Evolutionary conservation across 202 grass and related monocot genomes (phyloP), one percentile per base, ranked within the genome.

Genomic region (Bolboschoenoplectus hybrid): DNA sequence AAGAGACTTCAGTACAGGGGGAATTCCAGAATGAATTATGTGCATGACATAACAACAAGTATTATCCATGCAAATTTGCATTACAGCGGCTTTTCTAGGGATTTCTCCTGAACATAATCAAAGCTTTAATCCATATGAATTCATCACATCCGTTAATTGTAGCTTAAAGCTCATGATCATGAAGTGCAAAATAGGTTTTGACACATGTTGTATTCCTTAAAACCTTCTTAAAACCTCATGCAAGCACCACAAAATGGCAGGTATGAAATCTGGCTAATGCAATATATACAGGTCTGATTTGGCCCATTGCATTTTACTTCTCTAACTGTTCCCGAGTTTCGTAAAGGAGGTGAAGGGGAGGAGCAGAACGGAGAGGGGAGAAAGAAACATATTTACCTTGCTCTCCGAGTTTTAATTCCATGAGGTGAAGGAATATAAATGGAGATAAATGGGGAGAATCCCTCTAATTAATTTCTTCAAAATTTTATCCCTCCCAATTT

Each of bases 61-160:
- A 85, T 76, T 85, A 51, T 96, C 97, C 85, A 96, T 78, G 75
- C 93, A 98, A 75, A 98, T 85, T 64, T 98, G 97, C 97, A 98
- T 96, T 65, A 96, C 89, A 69, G 93, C 91, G 19, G 91, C 93
- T 90, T 98, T 98, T 88, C 91, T 88, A 53, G 65, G 86, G 14
- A 74, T 82, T 60, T 89, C 91, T 70, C 96, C 93, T 98, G 88
- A 58, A 88, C 13, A 57, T 81, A 63, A n/a, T 14, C 53, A 38
- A 85, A 75, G 13, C 58, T 6, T 14, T 40, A 70, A 35, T 78
- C 49, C 38, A 74, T 16, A 52, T 50, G 20, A 26, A 56, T 84
- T 84, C 63, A 70, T 39, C 14, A 69, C 2, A 55, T 57, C 26
- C 6, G 4, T 36, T 68, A 67, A 14, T 70, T 56, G 2, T 41